Conservation (phyloP, 2,329 filamentous ascomycete genomes). For the Shiraia bambusicola region DNA sequence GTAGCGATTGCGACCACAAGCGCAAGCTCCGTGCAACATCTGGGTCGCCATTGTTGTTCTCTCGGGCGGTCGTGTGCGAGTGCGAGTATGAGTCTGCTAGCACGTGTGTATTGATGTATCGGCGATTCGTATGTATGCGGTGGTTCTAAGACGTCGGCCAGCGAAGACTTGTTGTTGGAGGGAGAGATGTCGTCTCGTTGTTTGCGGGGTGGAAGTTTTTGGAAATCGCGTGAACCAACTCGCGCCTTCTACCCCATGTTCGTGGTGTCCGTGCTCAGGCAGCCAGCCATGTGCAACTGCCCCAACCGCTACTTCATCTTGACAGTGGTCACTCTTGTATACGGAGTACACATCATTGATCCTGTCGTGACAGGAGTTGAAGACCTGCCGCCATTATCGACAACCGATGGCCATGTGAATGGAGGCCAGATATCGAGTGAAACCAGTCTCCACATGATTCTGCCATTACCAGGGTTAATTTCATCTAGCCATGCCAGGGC, state of each 20-base stretch:
- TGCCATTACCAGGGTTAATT: background rate
- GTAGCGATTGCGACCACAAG: slow-evolving; percentile 84
- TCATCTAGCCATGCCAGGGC: slow-evolving; percentile 22
- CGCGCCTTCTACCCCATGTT: slow-evolving; percentile 1
- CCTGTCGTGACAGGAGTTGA: slow-evolving; percentile 44
- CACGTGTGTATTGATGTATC: background rate
- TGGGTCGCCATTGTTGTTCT: slow-evolving; percentile 39
- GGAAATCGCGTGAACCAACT: slow-evolving; percentile 6
- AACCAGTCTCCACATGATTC: background rate
- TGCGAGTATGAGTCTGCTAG: background rate
- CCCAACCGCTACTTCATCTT: no score
- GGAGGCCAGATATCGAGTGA: slow-evolving; percentile 30
- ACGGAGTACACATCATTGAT: no score
- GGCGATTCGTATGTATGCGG: background rate
- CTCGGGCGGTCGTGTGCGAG: slow-evolving; percentile 10
- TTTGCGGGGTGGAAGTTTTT: slow-evolving; percentile 3
- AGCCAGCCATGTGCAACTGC: background rate
- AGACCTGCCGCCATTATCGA: slow-evolving; percentile 50
- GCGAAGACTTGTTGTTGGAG: background rate
- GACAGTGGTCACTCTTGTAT: no score
- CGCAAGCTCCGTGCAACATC: slow-evolving; percentile 73
- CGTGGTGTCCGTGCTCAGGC: slow-evolving; percentile 1
- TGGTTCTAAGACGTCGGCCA: background rate
- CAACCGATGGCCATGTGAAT: slow-evolving; percentile 48
- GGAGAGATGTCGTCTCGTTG: background rate